Evolutionary conservation across 345 rosid genomes (phyloP).

Genomic region (Gossypium stocksii): DNA sequence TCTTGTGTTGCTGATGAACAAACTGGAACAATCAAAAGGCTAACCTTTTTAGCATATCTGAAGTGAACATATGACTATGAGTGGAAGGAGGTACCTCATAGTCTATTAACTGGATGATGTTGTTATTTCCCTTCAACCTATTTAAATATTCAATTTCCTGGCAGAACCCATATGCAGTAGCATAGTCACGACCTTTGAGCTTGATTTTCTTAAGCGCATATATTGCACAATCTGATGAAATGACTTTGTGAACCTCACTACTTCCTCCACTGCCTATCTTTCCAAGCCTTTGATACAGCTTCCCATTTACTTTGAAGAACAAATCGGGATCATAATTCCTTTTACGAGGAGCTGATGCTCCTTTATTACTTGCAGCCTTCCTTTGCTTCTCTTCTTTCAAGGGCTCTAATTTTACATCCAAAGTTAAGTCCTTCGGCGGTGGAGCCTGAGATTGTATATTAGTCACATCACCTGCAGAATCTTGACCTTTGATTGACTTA

Average conservation of each 20-base stretch:
- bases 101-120: conserved; percentile 88
- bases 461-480: conserved; percentile 26
- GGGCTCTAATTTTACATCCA: conserved; percentile 47
- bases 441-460: conserved; percentile 38
- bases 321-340: conserved; percentile 75
- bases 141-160: conserved; percentile 90
- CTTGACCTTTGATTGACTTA: conserved; percentile 29
- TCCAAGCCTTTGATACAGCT: conserved; percentile 95
- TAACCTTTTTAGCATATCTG: background rate
- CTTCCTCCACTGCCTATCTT: conserved; percentile 99
- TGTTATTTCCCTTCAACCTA: conserved; percentile 75
- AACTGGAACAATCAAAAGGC: background rate
- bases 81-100: conserved; percentile 62
- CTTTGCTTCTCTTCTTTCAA: conserved; percentile 57
- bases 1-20: background rate
- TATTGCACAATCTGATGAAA: conserved; percentile 89
- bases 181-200: conserved; percentile 97
- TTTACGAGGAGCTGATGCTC: conserved; percentile 57
- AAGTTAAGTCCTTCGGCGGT: conserved; percentile 35
- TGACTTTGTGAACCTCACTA: conserved; percentile 99
- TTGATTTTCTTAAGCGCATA: conserved; percentile 95
- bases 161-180: conserved; percentile 94
- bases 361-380: conserved; percentile 55
- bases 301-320: conserved; percentile 94
- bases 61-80: background rate